Evolutionary conservation across 2,329 filamentous ascomycete species (phyloP).

Genomic region (Penicillium sp.): DNA sequence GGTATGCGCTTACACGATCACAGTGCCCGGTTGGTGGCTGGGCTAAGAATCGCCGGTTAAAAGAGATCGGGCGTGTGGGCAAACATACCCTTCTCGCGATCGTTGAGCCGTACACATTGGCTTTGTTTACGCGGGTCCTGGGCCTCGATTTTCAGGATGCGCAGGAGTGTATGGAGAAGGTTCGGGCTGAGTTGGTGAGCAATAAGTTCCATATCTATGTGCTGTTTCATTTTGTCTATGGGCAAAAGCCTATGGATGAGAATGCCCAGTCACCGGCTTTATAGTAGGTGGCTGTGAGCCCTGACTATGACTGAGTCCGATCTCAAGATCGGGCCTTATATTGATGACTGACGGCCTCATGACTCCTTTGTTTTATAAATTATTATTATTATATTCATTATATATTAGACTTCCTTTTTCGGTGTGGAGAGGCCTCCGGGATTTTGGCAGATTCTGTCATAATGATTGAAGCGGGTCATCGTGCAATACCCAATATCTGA

Average conservation of each 20-base stretch:
- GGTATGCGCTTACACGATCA: slow-evolving; percentile 3
- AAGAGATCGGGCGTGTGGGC: slow-evolving; percentile 34
- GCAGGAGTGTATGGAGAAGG: slow-evolving; percentile 27
- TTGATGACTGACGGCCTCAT: slow-evolving; percentile 12
- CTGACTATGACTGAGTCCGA: background rate
- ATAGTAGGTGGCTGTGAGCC: background rate
- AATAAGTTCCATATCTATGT: slow-evolving; percentile 27
- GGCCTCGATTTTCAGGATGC: slow-evolving; percentile 32
- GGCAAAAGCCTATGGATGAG: slow-evolving; percentile 25
- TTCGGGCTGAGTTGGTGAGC: slow-evolving; percentile 25
- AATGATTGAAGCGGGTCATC: background rate
- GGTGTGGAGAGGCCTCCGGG: background rate
- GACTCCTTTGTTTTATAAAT: slow-evolving; percentile 9
- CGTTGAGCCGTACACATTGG: slow-evolving; percentile 37
- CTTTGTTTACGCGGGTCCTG: slow-evolving; percentile 36
- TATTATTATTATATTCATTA: slow-evolving; percentile 1
- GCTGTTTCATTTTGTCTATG: slow-evolving; percentile 31
- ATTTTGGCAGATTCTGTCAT: background rate
- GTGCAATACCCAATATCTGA: slow-evolving; percentile 18
- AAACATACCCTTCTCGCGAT: slow-evolving; percentile 29
- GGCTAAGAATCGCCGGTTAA: slow-evolving; percentile 31
- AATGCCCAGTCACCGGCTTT: background rate
- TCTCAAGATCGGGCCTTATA: background rate
- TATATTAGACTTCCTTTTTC: slow-evolving; percentile 7
- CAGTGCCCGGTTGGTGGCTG: slow-evolving; percentile 34